Conservation (phyloP, 352 stramenopile genomes). For the Vaucheria bursata region DNA sequence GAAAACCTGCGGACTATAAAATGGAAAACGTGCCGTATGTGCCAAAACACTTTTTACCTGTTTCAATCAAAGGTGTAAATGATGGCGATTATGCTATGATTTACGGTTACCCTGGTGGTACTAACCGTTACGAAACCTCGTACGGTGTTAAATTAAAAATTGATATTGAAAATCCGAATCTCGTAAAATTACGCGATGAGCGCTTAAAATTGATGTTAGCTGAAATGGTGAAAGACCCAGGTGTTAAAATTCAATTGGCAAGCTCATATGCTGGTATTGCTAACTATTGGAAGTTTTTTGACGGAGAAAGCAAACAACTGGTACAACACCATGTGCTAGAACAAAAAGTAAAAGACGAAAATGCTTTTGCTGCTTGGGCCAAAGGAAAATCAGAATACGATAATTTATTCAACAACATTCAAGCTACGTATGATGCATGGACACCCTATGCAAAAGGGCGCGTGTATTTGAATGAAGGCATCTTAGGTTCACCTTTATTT, state of each 20-base stretch:
- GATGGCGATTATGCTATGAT: not conserved
- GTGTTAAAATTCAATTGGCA: not conserved
- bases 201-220: not conserved
- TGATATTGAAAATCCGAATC: not conserved
- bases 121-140: not conserved
- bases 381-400: conserved; percentile 1
- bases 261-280: not conserved
- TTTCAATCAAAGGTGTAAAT: conserved; percentile 4
- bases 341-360: not conserved
- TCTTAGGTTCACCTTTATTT: not conserved
- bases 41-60: conserved; percentile 4
- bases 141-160: conserved; percentile 8
- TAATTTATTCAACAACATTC: not conserved
- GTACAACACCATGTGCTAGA: not conserved
- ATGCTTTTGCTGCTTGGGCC: not conserved
- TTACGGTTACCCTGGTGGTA: not conserved
- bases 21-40: not conserved
- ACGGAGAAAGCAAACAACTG: not conserved
- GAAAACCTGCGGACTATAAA: not conserved
- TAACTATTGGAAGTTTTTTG: conserved; percentile 6
- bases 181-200: not conserved
- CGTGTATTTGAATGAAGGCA: not conserved
- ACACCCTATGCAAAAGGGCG: not conserved
- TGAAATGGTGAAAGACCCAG: not conserved
- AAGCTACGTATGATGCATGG: not conserved